These are phyloP conservation scores for Mortierella claussenii DNA, from an alignment of 192 early-diverging fungal genomes.

Conservation along the genomic window DNA sequence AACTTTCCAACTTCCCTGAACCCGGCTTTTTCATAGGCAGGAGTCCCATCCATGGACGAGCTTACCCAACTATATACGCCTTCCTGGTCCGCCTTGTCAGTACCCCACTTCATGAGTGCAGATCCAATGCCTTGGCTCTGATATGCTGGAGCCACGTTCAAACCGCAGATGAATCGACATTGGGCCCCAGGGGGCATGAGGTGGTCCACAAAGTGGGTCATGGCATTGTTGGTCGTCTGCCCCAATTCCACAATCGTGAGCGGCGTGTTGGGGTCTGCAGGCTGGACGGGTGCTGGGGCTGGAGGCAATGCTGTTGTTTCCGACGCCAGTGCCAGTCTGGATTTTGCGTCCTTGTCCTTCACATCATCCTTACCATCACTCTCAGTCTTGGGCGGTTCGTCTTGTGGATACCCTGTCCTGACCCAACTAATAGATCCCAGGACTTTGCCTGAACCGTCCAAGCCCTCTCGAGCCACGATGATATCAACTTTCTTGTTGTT, in stretches of 20 bases:
- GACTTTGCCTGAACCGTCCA: constrained; percentile 15
- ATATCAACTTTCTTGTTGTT: constrained; percentile 4
- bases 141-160: constrained; percentile 22
- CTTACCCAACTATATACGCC: constrained; percentile 21
- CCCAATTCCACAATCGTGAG: constrained; percentile 16
- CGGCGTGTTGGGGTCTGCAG: neutral
- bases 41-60: constrained; percentile 17
- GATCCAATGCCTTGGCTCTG: constrained; percentile 32
- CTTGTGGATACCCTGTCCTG: constrained; percentile 5
- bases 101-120: constrained; percentile 34
- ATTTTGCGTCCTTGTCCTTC: neutral
- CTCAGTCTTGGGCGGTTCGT: neutral
- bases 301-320: neutral
- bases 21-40: constrained; percentile 19
- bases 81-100: constrained; percentile 24
- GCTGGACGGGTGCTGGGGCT: constrained; percentile 11
- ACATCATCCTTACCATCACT: neutral
- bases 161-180: constrained; percentile 11
- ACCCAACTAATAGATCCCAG: constrained; percentile 21
- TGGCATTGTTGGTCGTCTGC: constrained; percentile 21
- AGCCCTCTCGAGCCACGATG: constrained; percentile 16
- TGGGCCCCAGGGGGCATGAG: constrained; percentile 13
- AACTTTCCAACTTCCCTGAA: constrained; percentile 21
- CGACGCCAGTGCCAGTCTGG: neutral
- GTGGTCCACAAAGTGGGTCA: constrained; percentile 11